phyloP scores from a whole-genome alignment of 2,329 filamentous ascomycete genomes.

The Monascus ruber region DNA sequence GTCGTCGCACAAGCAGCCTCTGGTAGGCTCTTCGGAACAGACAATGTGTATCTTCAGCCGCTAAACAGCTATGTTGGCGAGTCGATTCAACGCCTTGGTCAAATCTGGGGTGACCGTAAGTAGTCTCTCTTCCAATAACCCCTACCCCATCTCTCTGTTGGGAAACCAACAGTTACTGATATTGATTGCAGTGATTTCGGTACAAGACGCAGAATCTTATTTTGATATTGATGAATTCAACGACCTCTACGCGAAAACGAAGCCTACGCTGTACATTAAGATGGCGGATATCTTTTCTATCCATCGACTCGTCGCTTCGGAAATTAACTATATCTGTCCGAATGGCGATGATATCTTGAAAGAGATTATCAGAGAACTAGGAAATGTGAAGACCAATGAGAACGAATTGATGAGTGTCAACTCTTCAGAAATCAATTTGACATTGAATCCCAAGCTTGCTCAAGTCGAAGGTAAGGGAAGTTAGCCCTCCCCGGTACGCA shows the following conservation, averaged over 20 bases:
- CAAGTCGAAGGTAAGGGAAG: constrained; percentile 55
- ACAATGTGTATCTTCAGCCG: constrained; percentile 91
- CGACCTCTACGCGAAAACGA: constrained; percentile 89
- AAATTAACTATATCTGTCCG: constrained; percentile 67
- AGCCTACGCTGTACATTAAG: constrained; percentile 98
- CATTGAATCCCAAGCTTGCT: constrained; percentile 77
- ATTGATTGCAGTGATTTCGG: constrained; percentile 53
- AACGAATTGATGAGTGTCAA: constrained; percentile 80
- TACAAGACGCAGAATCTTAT: constrained; percentile 76
- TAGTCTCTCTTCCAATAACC: constrained; percentile 5
- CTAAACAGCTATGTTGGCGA: constrained; percentile 85
- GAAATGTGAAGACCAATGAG: constrained; percentile 93
- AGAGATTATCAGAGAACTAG: constrained; percentile 85
- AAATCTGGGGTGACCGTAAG: constrained; percentile 58
- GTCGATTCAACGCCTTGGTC: constrained; percentile 65
- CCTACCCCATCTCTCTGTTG: neutral
- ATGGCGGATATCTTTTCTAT: constrained; percentile 96
- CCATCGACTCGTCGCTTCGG: constrained; percentile 72
- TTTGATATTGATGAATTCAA: constrained; percentile 99
- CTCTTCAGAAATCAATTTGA: constrained; percentile 81
- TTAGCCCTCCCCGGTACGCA: neutral
- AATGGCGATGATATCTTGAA: constrained; percentile 75
- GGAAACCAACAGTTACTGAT: constrained; percentile 19
- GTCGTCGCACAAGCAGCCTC: constrained; percentile 79
- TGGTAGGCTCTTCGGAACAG: constrained; percentile 82